phyloP scores from a whole-genome alignment of 2,329 filamentous ascomycete species.

The Talaromyces marneffei region DNA sequence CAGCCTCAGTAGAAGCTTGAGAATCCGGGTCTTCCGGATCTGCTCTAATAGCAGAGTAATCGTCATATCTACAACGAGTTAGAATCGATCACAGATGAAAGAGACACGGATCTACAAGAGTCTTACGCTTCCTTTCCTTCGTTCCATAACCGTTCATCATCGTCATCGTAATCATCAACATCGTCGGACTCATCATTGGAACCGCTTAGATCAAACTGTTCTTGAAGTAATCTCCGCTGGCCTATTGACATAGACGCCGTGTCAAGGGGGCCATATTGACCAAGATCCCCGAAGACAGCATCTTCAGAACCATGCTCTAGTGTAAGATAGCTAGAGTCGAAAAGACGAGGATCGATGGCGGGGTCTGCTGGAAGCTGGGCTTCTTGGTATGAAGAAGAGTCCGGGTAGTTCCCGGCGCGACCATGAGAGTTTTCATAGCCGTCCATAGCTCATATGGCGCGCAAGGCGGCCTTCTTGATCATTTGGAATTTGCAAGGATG shows the following conservation, averaged over 20 bases:
- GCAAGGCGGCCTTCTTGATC: neutral
- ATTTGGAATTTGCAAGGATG: neutral
- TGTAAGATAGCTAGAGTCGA: conserved; percentile 4
- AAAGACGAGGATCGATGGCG: conserved; percentile 15
- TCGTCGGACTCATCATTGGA: conserved; percentile 10
- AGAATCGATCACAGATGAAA: neutral
- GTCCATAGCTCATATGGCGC: neutral
- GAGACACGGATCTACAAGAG: neutral
- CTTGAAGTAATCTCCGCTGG: conserved; percentile 11
- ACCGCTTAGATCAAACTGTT: conserved; percentile 7
- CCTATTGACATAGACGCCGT: conserved; percentile 4
- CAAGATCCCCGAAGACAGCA: neutral
- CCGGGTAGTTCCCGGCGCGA: neutral
- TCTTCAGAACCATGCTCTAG: neutral
- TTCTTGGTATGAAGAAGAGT: neutral
- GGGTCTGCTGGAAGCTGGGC: conserved; percentile 5
- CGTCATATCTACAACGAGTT: conserved; percentile 7
- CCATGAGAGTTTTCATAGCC: neutral
- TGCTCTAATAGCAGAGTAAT: conserved; percentile 15
- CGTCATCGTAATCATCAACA: neutral
- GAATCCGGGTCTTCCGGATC: conserved; percentile 2
- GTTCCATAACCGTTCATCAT: conserved; percentile 1
- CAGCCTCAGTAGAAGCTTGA: conserved; percentile 13
- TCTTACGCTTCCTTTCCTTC: neutral
- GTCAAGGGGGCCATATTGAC: neutral